phyloP scores from a whole-genome alignment of 2,329 filamentous ascomycete species.

The Nemania serpens region DNA sequence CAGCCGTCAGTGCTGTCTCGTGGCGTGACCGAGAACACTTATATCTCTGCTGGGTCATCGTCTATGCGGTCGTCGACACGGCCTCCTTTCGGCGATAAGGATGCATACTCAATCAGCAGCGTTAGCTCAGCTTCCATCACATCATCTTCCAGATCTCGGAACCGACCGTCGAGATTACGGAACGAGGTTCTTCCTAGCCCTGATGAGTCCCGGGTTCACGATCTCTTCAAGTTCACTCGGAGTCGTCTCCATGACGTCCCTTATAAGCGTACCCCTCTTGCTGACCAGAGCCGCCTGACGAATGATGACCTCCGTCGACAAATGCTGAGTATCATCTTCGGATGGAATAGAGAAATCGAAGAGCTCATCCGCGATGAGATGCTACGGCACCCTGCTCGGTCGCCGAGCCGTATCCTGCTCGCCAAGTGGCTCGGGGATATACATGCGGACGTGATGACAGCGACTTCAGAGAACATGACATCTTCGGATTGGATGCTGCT shows the following conservation, averaged over 20 bases:
- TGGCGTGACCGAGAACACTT: conserved; percentile 65
- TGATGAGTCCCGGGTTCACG: conserved; percentile 70
- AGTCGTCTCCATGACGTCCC: conserved; percentile 81
- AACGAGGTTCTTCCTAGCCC: conserved; percentile 82
- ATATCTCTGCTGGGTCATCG: conserved; percentile 70
- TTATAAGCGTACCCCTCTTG: conserved; percentile 69
- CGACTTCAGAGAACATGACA: conserved; percentile 84
- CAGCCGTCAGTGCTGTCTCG: conserved; percentile 58
- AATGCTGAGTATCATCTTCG: conserved; percentile 94
- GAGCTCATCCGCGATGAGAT: conserved; percentile 85
- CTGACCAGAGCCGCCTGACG: conserved; percentile 64
- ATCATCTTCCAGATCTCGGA: conserved; percentile 51
- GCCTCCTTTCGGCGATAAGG: conserved; percentile 45
- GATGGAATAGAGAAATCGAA: conserved; percentile 86
- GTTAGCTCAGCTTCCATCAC: conserved; percentile 55
- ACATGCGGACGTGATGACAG: conserved; percentile 78
- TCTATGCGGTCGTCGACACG: conserved; percentile 52
- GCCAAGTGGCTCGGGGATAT: conserved; percentile 92
- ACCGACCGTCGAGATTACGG: conserved; percentile 70
- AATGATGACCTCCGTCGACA: conserved; percentile 83
- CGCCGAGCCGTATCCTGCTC: conserved; percentile 78
- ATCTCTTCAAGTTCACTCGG: conserved; percentile 86
- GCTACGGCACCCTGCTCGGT: conserved; percentile 71
- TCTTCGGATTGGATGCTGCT: conserved; percentile 97
- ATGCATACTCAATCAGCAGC: conserved; percentile 62